phyloP scores from a whole-genome alignment of 2,329 filamentous ascomycete genomes.

The Diaporthe eres region DNA sequence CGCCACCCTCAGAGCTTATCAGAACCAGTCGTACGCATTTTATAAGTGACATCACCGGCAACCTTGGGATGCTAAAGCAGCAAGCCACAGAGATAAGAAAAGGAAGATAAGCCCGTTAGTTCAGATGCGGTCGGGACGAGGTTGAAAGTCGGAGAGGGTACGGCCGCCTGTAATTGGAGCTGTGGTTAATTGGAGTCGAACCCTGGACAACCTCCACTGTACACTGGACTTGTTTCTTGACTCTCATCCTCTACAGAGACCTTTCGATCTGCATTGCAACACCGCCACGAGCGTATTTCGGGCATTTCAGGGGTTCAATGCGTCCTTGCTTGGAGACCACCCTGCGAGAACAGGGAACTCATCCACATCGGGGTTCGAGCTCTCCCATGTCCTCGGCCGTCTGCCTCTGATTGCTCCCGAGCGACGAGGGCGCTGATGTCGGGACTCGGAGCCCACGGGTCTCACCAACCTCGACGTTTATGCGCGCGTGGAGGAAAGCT shows the following conservation, averaged over 20 bases:
- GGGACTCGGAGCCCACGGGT: background rate
- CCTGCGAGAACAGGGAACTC: background rate
- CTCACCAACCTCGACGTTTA: background rate
- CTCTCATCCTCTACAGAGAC: no score
- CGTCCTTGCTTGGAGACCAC: background rate
- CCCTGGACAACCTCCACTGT: background rate
- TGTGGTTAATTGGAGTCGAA: background rate
- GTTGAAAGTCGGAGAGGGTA: background rate
- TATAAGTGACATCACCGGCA: conserved; percentile 28
- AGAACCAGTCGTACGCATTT: background rate
- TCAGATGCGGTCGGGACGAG: background rate
- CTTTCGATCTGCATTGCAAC: conserved; percentile 12
- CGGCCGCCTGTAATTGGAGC: background rate
- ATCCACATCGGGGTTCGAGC: background rate
- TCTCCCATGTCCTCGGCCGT: background rate
- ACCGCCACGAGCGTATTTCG: conserved; percentile 27
- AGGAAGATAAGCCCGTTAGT: conserved; percentile 7
- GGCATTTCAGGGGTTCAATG: conserved; percentile 18
- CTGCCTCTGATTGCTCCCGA: background rate
- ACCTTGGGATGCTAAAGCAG: conserved; percentile 3
- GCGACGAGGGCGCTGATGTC: background rate
- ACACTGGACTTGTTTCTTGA: background rate
- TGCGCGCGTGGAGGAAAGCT: background rate
- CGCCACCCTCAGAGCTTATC: conserved; percentile 7
- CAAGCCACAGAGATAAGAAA: conserved; percentile 31